Evolutionary conservation across 768 basidiomycete species (phyloP).

Genomic region (Boletus subparvulus): DNA sequence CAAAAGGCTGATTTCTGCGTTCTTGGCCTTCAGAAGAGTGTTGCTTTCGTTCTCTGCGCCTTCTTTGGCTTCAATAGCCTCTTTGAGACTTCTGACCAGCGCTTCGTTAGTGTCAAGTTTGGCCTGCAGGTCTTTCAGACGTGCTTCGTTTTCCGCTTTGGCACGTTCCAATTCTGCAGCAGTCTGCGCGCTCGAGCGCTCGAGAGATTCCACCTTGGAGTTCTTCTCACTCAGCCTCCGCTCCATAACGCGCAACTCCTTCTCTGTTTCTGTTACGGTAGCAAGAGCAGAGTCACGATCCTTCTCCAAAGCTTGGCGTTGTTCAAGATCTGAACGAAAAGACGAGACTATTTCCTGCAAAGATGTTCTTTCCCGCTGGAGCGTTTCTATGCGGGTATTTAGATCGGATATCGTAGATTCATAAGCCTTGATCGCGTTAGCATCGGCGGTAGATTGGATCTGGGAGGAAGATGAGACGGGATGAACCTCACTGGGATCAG

Average conservation of each 20-base stretch:
- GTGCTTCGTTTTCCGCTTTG: slow-evolving; percentile 45
- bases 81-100: slow-evolving; percentile 49
- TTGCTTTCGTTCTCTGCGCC: slow-evolving; percentile 49
- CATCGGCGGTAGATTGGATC: slow-evolving; percentile 41
- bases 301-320: slow-evolving; percentile 34
- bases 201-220: slow-evolving; percentile 46
- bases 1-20: slow-evolving; percentile 58
- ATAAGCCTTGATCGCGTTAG: slow-evolving; percentile 5
- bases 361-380: slow-evolving; percentile 71
- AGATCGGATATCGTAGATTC: slow-evolving; percentile 22
- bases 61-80: slow-evolving; percentile 52
- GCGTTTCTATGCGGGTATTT: slow-evolving; percentile 47
- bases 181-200: slow-evolving; percentile 40
- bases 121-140: slow-evolving; percentile 42
- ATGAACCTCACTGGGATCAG: slow-evolving; percentile 11
- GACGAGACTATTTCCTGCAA: slow-evolving; percentile 41
- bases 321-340: slow-evolving; percentile 22
- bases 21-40: slow-evolving; percentile 52
- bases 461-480: slow-evolving; percentile 29
- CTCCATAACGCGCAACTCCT: slow-evolving; percentile 41
- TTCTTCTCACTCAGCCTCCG: slow-evolving; percentile 45
- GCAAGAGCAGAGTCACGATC: slow-evolving; percentile 46
- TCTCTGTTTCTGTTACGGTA: slow-evolving; percentile 44
- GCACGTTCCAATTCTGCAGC: slow-evolving; percentile 45
- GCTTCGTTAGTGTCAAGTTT: slow-evolving; percentile 45